Evolutionary conservation across 2,329 filamentous ascomycete species (phyloP).

Genomic region (Trichoderma semiorbis): DNA sequence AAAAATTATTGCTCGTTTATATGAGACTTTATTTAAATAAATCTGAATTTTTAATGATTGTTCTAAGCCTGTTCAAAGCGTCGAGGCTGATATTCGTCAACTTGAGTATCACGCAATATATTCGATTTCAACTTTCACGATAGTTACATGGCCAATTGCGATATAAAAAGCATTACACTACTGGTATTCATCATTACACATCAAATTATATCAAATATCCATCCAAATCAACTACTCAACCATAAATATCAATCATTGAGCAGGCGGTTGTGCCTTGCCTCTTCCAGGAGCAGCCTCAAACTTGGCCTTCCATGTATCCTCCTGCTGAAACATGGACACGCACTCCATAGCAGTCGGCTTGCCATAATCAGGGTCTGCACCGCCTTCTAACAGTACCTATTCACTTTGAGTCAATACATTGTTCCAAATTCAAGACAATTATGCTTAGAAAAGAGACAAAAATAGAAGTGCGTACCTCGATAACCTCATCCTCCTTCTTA

Average conservation of each 20-base stretch:
- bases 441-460: background rate
- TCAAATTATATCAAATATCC: background rate
- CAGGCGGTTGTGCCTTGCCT: conserved; percentile 37
- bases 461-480: conserved; percentile 43
- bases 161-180: background rate
- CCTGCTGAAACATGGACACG: conserved; percentile 50
- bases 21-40: too few relatives aligned
- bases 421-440: background rate
- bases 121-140: background rate
- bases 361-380: conserved; percentile 53
- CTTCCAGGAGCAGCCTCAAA: conserved; percentile 49
- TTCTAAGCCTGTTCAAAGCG: background rate
- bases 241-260: background rate
- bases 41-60: background rate
- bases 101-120: too few relatives aligned
- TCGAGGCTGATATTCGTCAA: background rate
- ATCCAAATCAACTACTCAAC: background rate
- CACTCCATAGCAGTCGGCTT: conserved; percentile 48
- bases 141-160: background rate
- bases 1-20: background rate
- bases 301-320: conserved; percentile 46
- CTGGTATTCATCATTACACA: background rate
- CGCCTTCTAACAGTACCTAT: conserved; percentile 47
- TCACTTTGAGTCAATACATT: background rate
- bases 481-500: conserved; percentile 63